Evolutionary conservation across 306 rosid species (phyloP).

Genomic region (Cucurbita argyrosperma): DNA sequence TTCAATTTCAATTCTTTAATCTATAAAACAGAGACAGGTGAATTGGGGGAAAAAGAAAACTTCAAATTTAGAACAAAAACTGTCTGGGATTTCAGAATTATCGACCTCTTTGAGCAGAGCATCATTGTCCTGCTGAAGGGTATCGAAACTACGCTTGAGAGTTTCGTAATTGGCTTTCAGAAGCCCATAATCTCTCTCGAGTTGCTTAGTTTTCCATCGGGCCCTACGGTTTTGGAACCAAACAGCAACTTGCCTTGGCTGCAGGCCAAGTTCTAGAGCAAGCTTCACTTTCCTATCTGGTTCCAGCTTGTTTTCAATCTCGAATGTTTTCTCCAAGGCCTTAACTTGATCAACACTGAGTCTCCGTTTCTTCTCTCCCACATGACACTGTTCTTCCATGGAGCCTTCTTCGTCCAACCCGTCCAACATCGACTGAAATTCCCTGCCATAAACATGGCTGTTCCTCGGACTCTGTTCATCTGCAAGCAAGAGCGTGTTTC

Average conservation of each 20-base stretch:
- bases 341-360: conserved; percentile 74
- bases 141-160: conserved; percentile 39
- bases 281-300: conserved; percentile 82
- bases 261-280: conserved; percentile 84
- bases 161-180: conserved; percentile 61
- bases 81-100: background rate
- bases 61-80: background rate
- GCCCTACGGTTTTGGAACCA: conserved; percentile 99
- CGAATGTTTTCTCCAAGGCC: conserved; percentile 90
- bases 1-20: conserved; percentile 66
- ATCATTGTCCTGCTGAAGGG: conserved; percentile 60
- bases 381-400: conserved; percentile 41
- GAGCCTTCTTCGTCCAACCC: conserved; percentile 79
- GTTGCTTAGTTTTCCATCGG: conserved; percentile 89
- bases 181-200: conserved; percentile 75
- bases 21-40: conserved; percentile 18
- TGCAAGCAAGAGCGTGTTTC: background rate
- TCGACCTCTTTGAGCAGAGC: conserved; percentile 55
- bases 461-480: conserved; percentile 17
- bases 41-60: background rate
- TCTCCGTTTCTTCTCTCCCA: conserved; percentile 68
- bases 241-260: conserved; percentile 87
- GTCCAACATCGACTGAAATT: conserved; percentile 60
- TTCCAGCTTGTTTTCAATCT: conserved; percentile 90
- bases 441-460: conserved; percentile 36